Evolutionary conservation across 2,329 filamentous ascomycete species (phyloP).

Genomic region (Neopestalotiopsis clavispora): DNA sequence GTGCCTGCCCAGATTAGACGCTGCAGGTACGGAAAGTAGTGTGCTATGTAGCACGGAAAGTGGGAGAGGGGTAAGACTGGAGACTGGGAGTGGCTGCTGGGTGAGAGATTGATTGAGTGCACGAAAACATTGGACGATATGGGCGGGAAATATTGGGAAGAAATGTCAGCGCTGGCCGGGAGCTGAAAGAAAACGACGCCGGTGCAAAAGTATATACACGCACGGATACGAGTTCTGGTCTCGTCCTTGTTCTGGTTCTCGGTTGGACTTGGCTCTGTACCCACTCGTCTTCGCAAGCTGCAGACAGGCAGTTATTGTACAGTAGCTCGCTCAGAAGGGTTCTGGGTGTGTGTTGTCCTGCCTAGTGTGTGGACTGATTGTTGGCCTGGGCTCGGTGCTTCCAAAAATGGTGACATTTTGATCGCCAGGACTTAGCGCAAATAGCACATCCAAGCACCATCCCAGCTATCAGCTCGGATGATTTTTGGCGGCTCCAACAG

Average conservation of each 20-base stretch:
- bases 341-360: too few species aligned
- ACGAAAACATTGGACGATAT: too few species aligned
- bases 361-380: background rate
- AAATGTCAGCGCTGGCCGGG: background rate
- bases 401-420: background rate
- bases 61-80: background rate
- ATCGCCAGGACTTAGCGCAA: background rate
- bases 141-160: background rate
- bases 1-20: too few species aligned
- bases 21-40: background rate
- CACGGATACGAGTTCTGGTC: background rate
- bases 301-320: too few species aligned
- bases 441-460: background rate
- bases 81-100: background rate
- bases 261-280: background rate
- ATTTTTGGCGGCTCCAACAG: background rate
- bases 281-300: background rate
- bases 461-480: background rate
- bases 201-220: background rate
- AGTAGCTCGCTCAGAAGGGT: too few species aligned
- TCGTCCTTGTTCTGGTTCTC: background rate
- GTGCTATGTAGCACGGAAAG: background rate
- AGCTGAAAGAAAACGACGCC: background rate
- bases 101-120: too few species aligned
- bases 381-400: background rate